phyloP scores from a whole-genome alignment of 2,329 filamentous ascomycete genomes.

The Trichoderma citrinoviride region DNA sequence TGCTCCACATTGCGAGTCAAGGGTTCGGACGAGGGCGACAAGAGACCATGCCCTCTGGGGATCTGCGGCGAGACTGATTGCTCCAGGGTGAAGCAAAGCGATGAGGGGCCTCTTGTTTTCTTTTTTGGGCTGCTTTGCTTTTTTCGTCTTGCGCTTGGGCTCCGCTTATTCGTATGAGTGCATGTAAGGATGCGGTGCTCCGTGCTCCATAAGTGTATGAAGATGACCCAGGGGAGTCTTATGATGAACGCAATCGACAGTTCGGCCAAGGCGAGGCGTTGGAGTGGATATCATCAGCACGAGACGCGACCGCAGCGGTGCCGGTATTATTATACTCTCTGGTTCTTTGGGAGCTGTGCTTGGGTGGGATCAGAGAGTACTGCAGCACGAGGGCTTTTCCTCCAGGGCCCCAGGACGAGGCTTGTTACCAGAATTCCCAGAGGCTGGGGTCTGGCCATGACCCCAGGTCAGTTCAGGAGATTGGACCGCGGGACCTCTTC shows the following conservation, averaged over 20 bases:
- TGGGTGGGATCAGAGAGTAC: constrained; percentile 10
- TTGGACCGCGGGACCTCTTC: constrained; percentile 10
- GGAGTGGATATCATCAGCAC: constrained; percentile 19
- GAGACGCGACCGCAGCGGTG: constrained; percentile 5
- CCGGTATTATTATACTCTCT: constrained; percentile 13
- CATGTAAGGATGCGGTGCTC: constrained; percentile 15
- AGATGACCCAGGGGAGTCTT: constrained; percentile 3
- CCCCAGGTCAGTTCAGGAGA: constrained; percentile 15
- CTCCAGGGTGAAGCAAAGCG: constrained; percentile 25
- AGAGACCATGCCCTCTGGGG: constrained; percentile 33
- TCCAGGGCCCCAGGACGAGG: constrained; percentile 1
- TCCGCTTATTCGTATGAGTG: constrained; percentile 20
- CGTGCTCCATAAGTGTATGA: constrained; percentile 14
- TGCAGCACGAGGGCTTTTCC: not conserved
- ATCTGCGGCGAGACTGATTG: constrained; percentile 24
- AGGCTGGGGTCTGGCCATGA: constrained; percentile 19
- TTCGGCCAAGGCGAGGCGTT: constrained; percentile 16
- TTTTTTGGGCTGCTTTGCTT: not conserved
- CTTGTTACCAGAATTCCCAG: not conserved
- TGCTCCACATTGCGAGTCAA: constrained; percentile 30
- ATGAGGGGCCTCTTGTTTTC: not conserved
- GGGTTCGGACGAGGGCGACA: constrained; percentile 31
- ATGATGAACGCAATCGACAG: constrained; percentile 10
- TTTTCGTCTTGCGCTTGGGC: constrained; percentile 4
- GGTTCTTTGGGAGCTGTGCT: constrained; percentile 9